A percentile compares a stretch with the other conserved stretches of the same genome.
These are phyloP conservation scores for Vickermania spadyakhi DNA, from an alignment of 208 protist species.

Conservation along the genomic window DNA sequence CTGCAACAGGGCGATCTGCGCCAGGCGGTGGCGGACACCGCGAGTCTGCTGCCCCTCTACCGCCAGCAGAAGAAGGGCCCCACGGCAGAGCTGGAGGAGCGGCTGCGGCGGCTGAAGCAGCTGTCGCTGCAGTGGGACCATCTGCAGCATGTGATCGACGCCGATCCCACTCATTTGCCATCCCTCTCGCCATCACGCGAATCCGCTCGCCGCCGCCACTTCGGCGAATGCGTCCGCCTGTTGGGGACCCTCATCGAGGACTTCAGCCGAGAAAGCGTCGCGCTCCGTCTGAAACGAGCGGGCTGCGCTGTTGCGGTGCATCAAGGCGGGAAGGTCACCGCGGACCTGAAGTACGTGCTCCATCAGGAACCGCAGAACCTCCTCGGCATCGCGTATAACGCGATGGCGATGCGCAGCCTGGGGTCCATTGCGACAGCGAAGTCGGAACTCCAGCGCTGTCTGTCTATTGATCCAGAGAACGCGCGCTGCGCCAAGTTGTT, in stretches of 20 bases:
- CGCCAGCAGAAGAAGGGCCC: constrained; percentile 7
- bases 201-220: constrained; percentile 1
- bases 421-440: constrained; percentile 65
- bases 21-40: constrained; percentile 30
- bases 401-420: constrained; percentile 53
- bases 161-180: constrained; percentile 2
- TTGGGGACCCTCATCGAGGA: constrained; percentile 49
- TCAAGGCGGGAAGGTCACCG: constrained; percentile 35
- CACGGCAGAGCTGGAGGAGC: constrained; percentile 18
- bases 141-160: constrained; percentile 8
- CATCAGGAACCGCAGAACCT: constrained; percentile 62
- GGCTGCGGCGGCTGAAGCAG: constrained; percentile 21
- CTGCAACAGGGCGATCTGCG: constrained; percentile 44
- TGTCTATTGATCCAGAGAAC: constrained; percentile 82
- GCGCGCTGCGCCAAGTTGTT: constrained; percentile 49
- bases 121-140: constrained; percentile 22
- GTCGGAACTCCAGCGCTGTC: constrained; percentile 59
- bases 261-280: constrained; percentile 55
- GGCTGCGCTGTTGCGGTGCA: constrained; percentile 63
- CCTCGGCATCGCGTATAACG: constrained; percentile 56
- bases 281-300: constrained; percentile 72
- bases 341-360: constrained; percentile 70
- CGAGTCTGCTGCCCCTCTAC: constrained; percentile 28
- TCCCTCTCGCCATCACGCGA: not conserved
- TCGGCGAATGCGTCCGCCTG: constrained; percentile 40